Conservation (phyloP, 2,329 filamentous ascomycete species). For the Xylaria digitata region DNA sequence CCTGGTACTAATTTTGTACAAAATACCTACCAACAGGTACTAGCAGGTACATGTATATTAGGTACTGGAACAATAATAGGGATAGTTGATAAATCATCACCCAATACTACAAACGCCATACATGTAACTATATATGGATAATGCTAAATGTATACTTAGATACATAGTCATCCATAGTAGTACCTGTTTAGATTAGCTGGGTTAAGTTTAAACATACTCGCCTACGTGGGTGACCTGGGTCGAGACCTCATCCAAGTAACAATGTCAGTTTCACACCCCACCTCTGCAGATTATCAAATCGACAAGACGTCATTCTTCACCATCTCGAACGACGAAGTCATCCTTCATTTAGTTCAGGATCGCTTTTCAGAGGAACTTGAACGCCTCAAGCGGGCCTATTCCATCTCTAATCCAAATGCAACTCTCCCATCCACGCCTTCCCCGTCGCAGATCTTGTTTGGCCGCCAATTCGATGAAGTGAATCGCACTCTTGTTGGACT, state of each 20-base stretch:
- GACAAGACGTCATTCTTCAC: conserved; percentile 12
- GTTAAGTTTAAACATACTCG: not conserved
- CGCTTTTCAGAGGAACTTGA: conserved; percentile 48
- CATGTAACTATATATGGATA: too few relatives aligned
- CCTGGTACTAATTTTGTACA: too few relatives aligned
- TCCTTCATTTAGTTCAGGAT: conserved; percentile 44
- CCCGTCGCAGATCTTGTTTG: conserved; percentile 49
- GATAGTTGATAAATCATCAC: too few relatives aligned
- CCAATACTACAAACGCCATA: too few relatives aligned
- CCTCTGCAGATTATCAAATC: not conserved
- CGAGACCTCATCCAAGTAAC: too few relatives aligned
- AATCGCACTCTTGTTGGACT: conserved; percentile 55
- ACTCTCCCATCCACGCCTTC: conserved; percentile 32
- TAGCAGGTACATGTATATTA: too few relatives aligned
- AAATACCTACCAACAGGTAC: too few relatives aligned
- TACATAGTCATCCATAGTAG: too few relatives aligned
- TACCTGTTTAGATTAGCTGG: too few relatives aligned
- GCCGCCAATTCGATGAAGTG: conserved; percentile 52
- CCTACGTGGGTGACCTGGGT: too few relatives aligned
- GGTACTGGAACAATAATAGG: too few relatives aligned
- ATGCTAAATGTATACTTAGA: too few relatives aligned
- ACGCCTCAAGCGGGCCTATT: conserved; percentile 48
- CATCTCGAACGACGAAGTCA: conserved; percentile 34
- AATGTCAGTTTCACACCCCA: conserved; percentile 1
- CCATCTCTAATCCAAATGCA: conserved; percentile 37